Evolutionary conservation across 1,284 basidiomycete species (phyloP).

Genomic region (Ustilago lituana): DNA sequence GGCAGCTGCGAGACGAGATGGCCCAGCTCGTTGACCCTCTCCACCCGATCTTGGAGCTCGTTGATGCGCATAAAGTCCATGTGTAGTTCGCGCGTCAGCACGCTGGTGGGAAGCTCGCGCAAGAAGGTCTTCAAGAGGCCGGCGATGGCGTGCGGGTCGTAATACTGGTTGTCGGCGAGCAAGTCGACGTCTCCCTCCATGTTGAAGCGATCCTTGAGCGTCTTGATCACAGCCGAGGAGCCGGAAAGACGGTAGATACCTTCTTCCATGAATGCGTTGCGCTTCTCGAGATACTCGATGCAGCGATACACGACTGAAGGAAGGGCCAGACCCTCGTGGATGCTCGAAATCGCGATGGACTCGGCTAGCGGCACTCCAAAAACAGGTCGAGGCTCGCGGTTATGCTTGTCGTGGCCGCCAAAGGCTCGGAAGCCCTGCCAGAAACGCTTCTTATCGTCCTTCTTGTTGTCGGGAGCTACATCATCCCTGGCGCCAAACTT

Average conservation of each 20-base stretch:
- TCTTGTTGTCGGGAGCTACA: slow-evolving; percentile 18
- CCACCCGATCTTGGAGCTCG: slow-evolving; percentile 85
- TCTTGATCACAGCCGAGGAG: slow-evolving; percentile 83
- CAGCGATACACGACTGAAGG: slow-evolving; percentile 94
- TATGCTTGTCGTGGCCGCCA: slow-evolving; percentile 39
- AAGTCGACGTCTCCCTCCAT: slow-evolving; percentile 69
- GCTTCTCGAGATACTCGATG: slow-evolving; percentile 72
- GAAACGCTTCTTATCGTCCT: slow-evolving; percentile 65
- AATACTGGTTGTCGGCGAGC: slow-evolving; percentile 50
- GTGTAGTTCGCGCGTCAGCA: slow-evolving; percentile 60
- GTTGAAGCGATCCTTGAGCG: slow-evolving; percentile 91
- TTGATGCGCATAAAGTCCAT: slow-evolving; percentile 62
- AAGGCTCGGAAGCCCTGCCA: slow-evolving; percentile 59
- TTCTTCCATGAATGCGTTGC: slow-evolving; percentile 93
- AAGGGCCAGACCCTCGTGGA: slow-evolving; percentile 76
- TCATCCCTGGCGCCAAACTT: slow-evolving; percentile 73
- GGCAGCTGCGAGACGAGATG: slow-evolving; percentile 86
- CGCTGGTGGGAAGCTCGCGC: slow-evolving; percentile 60
- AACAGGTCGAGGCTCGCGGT: slow-evolving; percentile 71
- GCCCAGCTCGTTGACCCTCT: slow-evolving; percentile 86
- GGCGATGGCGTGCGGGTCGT: slow-evolving; percentile 63
- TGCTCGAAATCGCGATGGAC: slow-evolving; percentile 84
- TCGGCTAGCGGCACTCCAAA: slow-evolving; percentile 90
- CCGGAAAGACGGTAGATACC: slow-evolving; percentile 87
- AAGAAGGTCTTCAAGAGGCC: slow-evolving; percentile 64